phyloP scores from a whole-genome alignment of 176 grass and related monocot genomes.

The Bolboschoenus planiculmis region DNA sequence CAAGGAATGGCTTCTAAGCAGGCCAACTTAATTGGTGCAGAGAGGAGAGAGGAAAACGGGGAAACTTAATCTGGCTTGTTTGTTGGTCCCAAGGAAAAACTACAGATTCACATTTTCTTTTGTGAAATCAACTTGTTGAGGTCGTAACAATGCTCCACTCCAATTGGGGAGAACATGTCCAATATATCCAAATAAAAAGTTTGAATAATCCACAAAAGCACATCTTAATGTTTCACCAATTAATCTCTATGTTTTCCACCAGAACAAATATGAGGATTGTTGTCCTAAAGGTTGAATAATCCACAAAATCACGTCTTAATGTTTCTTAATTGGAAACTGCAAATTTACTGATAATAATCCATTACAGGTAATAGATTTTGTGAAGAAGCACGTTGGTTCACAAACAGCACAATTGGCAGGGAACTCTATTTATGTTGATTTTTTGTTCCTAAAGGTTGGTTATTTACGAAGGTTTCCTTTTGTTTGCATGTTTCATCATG shows the following conservation, averaged over 20 bases:
- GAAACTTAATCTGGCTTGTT: no score
- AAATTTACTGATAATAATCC: not conserved
- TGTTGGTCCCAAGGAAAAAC: no score
- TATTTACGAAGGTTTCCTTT: not conserved
- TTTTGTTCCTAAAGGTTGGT: slow-evolving; percentile 77
- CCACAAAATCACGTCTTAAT: no score
- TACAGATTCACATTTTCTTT: no score
- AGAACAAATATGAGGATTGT: no score
- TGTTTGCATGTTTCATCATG: not conserved
- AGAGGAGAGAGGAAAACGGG: no score
- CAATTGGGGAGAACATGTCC: no score
- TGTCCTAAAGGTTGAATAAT: not conserved
- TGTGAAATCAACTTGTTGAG: no score
- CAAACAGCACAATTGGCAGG: slow-evolving; percentile 63
- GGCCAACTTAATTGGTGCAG: no score
- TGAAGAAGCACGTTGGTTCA: slow-evolving; percentile 52
- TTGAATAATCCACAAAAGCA: not conserved
- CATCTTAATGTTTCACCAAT: no score
- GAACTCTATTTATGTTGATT: slow-evolving; percentile 80
- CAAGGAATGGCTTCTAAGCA: no score
- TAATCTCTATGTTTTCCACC: not conserved
- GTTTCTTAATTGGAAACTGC: not conserved
- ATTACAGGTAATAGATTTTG: slow-evolving; percentile 73
- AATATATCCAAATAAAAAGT: not conserved
- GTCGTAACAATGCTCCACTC: no score